A percentile compares a stretch with the other conserved stretches of the same genome.
These are phyloP conservation scores for Aspergillus sp. DNA, from an alignment of 2,329 filamentous ascomycete genomes.

Conservation along the genomic window DNA sequence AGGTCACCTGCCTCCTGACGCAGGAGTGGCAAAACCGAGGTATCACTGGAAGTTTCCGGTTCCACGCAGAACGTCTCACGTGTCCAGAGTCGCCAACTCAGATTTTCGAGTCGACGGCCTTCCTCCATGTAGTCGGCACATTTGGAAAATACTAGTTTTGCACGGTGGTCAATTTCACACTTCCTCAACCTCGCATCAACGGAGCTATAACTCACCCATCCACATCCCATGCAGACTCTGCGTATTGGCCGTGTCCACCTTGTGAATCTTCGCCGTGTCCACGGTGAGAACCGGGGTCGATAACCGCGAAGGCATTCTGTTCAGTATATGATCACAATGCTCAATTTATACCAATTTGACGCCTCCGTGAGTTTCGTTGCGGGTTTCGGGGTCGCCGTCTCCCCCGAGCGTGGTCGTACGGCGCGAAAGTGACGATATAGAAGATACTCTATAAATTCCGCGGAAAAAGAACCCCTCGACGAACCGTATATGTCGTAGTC, in stretches of 20 bases:
- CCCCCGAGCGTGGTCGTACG: slow-evolving; percentile 43
- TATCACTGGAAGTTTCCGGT: slow-evolving; percentile 51
- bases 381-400: slow-evolving; percentile 42
- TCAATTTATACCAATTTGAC: slow-evolving; percentile 5
- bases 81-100: slow-evolving; percentile 95
- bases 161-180: slow-evolving; percentile 20
- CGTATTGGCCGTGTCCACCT: slow-evolving; percentile 88
- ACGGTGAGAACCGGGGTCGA: slow-evolving; percentile 85
- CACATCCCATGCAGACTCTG: slow-evolving; percentile 96
- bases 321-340: slow-evolving; percentile 21
- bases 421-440: slow-evolving; percentile 28
- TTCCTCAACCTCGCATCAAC: slow-evolving; percentile 3
- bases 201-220: slow-evolving; percentile 67
- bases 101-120: slow-evolving; percentile 86
- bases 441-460: slow-evolving; percentile 16
- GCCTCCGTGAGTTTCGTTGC: slow-evolving; percentile 4
- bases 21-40: slow-evolving; percentile 48
- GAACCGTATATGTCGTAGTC: neutral
- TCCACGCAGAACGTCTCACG: slow-evolving; percentile 88
- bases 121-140: slow-evolving; percentile 93
- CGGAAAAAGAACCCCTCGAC: slow-evolving; percentile 7
- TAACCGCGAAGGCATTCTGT: slow-evolving; percentile 76
- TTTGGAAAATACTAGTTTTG: slow-evolving; percentile 75
- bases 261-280: slow-evolving; percentile 87
- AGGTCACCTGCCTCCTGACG: slow-evolving; percentile 51